Evolutionary conservation across 352 stramenopile genomes (phyloP).

Genomic region (Phytophthora cactorum): DNA sequence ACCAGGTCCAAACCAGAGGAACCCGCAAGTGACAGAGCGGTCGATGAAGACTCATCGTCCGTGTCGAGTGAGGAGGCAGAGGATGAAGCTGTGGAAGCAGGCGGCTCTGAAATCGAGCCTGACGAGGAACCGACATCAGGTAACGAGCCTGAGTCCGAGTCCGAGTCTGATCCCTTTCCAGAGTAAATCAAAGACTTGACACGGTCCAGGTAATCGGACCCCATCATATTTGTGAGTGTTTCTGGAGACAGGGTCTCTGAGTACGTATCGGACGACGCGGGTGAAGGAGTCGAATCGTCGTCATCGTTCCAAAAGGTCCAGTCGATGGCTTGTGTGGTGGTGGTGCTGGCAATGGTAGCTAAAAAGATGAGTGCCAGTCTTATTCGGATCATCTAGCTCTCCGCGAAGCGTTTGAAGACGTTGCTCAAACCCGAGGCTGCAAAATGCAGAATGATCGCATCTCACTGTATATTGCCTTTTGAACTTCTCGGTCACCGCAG

Average conservation of each 20-base stretch:
- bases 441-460: constrained; percentile 45
- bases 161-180: constrained; percentile 2
- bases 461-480: too few species aligned
- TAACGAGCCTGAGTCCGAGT: neutral
- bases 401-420: neutral
- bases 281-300: constrained; percentile 14
- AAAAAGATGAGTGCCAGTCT: constrained; percentile 16
- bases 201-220: constrained; percentile 35
- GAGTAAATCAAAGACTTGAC: constrained; percentile 31
- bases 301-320: constrained; percentile 44
- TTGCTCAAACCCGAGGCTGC: constrained; percentile 15
- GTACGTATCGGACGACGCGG: neutral
- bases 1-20: constrained; percentile 13
- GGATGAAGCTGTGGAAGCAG: constrained; percentile 1
- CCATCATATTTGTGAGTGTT: constrained; percentile 30
- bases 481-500: too few species aligned
- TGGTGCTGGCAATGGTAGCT: constrained; percentile 17
- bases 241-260: constrained; percentile 30
- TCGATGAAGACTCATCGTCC: neutral
- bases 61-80: neutral
- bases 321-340: constrained; percentile 33
- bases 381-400: neutral
- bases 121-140: neutral
- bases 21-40: neutral
- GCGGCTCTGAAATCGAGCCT: neutral